A percentile compares a stretch with the other conserved stretches of the same genome.
Evolutionary conservation across 306 rosid species (phyloP).

Genomic region (Prunus davidiana): DNA sequence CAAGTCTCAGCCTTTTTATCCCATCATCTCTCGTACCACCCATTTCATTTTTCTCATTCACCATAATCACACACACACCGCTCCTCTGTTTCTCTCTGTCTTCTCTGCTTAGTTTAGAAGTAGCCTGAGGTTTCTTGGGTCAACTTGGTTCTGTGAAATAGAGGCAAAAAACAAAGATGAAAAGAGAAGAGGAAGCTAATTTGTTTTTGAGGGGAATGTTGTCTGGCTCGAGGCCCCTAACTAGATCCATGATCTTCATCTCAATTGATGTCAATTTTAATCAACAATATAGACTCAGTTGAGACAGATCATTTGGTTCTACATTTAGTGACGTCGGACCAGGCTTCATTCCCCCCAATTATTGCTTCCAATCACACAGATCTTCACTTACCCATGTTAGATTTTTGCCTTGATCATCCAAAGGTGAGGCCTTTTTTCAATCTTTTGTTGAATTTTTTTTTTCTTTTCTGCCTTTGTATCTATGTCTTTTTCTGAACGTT

Average conservation of each 20-base stretch:
- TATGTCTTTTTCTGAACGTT: constrained; percentile 1
- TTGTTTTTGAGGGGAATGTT: constrained; percentile 58
- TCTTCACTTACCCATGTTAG: not conserved
- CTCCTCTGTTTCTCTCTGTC: not conserved
- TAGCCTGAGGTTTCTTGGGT: not conserved
- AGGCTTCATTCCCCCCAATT: constrained; percentile 77
- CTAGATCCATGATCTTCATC: constrained; percentile 27
- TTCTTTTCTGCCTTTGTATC: not conserved
- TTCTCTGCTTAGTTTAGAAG: too few species aligned
- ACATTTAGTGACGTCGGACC: constrained; percentile 52
- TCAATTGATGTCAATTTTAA: not conserved
- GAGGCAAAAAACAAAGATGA: not conserved
- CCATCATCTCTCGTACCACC: constrained; percentile 27
- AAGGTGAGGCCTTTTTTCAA: not conserved
- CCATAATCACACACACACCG: not conserved
- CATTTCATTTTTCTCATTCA: constrained; percentile 17
- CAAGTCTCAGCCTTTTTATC: constrained; percentile 28
- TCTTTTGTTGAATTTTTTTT: not conserved
- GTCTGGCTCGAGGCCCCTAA: constrained; percentile 62
- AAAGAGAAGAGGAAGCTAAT: constrained; percentile 6
- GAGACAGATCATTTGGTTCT: constrained; percentile 10
- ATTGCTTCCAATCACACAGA: constrained; percentile 24
- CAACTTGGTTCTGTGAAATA: not conserved
- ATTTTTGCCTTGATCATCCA: not conserved
- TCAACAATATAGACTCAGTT: not conserved